phyloP scores from a whole-genome alignment of 768 basidiomycete species.

The Trametes meyenii region DNA sequence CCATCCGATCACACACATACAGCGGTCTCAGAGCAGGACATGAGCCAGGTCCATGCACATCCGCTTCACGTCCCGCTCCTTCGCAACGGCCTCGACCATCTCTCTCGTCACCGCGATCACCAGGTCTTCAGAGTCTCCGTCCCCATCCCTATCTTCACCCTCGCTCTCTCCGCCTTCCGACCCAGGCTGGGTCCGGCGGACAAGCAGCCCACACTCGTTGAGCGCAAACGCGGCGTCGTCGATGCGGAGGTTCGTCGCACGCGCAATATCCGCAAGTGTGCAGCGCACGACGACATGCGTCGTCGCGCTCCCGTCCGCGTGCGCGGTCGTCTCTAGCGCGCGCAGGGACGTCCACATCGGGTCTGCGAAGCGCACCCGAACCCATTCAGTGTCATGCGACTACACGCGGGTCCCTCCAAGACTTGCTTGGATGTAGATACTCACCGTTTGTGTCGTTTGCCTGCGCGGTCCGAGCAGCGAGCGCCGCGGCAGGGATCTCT shows the following conservation, averaged over 20 bases:
- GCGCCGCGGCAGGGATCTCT: slow-evolving; percentile 32
- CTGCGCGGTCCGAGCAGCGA: slow-evolving; percentile 20
- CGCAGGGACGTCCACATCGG: slow-evolving; percentile 56
- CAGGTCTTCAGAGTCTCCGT: slow-evolving; percentile 31
- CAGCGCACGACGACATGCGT: slow-evolving; percentile 70
- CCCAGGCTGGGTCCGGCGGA: slow-evolving; percentile 34
- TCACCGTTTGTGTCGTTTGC: slow-evolving; percentile 27
- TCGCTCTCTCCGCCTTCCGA: neutral
- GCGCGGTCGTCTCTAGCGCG: slow-evolving; percentile 56
- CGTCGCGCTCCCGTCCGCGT: slow-evolving; percentile 68
- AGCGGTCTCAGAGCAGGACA: slow-evolving; percentile 47
- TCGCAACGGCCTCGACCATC: slow-evolving; percentile 68
- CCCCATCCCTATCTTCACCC: slow-evolving; percentile 29
- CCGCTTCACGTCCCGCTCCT: slow-evolving; percentile 69
- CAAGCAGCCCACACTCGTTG: slow-evolving; percentile 82
- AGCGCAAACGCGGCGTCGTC: slow-evolving; percentile 91
- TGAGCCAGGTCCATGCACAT: slow-evolving; percentile 64
- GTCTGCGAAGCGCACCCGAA: slow-evolving; percentile 40
- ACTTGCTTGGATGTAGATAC: neutral
- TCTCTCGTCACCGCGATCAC: slow-evolving; percentile 63
- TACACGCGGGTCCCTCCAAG: neutral
- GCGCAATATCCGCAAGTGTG: slow-evolving; percentile 76
- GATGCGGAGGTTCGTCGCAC: slow-evolving; percentile 75
- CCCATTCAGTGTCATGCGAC: neutral
- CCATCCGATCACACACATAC: neutral